Base-by-base conservation (phyloP, 2,329 filamentous ascomycete genomes). In the Hypomyces perniciosus region DNA sequence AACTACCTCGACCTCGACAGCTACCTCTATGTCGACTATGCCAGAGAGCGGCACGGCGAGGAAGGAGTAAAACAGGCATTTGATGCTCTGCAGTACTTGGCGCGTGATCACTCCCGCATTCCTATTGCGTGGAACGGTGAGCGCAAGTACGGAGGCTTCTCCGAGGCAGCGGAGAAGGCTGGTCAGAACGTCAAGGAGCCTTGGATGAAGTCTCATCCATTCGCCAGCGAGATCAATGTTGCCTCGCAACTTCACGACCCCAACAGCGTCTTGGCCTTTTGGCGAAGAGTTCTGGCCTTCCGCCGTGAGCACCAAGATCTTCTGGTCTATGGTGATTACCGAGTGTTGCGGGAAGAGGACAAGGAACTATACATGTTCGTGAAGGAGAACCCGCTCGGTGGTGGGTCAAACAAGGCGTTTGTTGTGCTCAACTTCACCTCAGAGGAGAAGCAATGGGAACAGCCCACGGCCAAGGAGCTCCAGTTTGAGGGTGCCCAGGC, bases 81-180 rank as follows among this genome's bases (percentile, higher is more conserved):
- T 8, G 53, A 50, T 1, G 61, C 65, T 1, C 46, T 70, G 1
- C 64, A 66, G 30, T 28, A 69, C 55, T 48, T 73, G 61, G 47
- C 68, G 65, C 56, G 84, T 26, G 85, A 88, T 57, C 83, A 88
- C 59, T 76, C 77, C 0, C 74, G 85, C n/a, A 78, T 83, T 0
- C 84, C 84, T 0, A 79, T 88, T 52, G 81, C 85, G 50, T 88
- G 85, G 85, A 71, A 78, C 47, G 63, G 63, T 20, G 57, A 57
- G 26, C 45, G 50, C 44, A 64, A 61, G 31, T 54, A 61, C 44
- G 66, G 65, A 5, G 68, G 68, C 2, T 70, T 69, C 53, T 69
- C 67, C 0, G 64, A 67, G 40, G 56, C 68, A 0, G 69, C 67
- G 0, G 72, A 70, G 46, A 58, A 57, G 7, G 59, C 51, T 8